Percentiles rank a stretch among this genome's conserved stretches.
Conservation (phyloP, 1,284 basidiomycete genomes). For the Puccinia hordei region DNA sequence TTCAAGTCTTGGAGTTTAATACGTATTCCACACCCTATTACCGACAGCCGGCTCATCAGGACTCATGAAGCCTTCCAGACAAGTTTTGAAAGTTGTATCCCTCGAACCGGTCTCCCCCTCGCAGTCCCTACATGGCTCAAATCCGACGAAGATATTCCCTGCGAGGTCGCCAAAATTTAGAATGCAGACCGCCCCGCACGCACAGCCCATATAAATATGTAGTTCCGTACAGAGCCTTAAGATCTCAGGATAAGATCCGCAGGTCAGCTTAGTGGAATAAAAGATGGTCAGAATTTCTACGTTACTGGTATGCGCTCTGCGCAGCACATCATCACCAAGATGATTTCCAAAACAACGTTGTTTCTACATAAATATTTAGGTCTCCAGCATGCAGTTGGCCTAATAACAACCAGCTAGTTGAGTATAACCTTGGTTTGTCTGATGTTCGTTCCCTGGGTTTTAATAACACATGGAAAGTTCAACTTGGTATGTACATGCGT, state of each 20-base stretch:
- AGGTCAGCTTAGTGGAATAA: neutral
- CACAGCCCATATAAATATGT: neutral
- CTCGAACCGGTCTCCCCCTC: neutral
- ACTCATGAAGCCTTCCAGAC: neutral
- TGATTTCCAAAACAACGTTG: neutral
- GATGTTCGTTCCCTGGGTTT: neutral
- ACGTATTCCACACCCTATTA: neutral
- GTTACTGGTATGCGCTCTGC: too few species aligned
- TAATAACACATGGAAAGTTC: neutral
- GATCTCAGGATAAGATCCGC: neutral
- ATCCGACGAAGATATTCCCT: neutral
- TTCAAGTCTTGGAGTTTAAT: constrained; percentile 4
- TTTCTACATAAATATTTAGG: too few species aligned
- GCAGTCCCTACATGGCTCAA: neutral
- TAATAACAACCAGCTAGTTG: too few species aligned
- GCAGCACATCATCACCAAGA: too few species aligned
- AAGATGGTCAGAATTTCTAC: neutral
- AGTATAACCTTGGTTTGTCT: neutral
- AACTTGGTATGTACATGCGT: too few species aligned
- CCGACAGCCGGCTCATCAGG: neutral
- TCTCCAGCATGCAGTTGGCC: too few species aligned
- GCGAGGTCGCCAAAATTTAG: neutral
- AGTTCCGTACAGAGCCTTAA: neutral
- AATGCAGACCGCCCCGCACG: neutral
- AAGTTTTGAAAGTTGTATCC: neutral